Evolutionary conservation across 148 eudicot genomes (phyloP).

Genomic region (Oxyria digyna): DNA sequence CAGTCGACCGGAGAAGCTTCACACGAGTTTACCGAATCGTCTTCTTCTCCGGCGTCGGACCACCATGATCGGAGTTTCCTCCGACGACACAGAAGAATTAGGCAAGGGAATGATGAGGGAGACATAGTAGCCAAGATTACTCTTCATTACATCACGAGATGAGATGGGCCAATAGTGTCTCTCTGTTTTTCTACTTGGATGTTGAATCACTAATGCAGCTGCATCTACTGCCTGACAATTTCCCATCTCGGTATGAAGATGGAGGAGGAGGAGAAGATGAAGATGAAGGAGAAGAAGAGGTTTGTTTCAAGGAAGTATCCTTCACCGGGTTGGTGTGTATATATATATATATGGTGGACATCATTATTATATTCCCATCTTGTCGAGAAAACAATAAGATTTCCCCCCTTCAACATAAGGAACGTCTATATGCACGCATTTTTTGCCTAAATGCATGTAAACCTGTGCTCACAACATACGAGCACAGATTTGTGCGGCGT

Average conservation of each 20-base stretch:
- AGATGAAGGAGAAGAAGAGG: no score
- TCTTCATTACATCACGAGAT: constrained; percentile 67
- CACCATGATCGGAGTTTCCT: background rate
- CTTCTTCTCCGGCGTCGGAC: constrained; percentile 6
- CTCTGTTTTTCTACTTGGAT: constrained; percentile 67
- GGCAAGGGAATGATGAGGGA: constrained; percentile 73
- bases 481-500: no score
- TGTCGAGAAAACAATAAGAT: no score
- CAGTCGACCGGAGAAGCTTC: constrained; percentile 77
- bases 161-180: constrained; percentile 61
- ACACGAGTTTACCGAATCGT: constrained; percentile 64
- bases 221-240: constrained; percentile 96
- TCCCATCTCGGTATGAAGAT: constrained; percentile 35
- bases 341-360: no score
- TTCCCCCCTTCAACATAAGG: no score
- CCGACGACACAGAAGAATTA: no score
- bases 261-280: background rate
- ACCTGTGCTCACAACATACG: no score
- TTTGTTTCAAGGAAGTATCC: background rate
- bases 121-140: constrained; percentile 79
- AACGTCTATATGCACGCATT: no score
- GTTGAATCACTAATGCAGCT: constrained; percentile 83
- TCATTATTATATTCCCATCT: no score
- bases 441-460: no score
- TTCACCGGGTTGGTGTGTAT: no score